Conservation (phyloP, 164 flowering plant species). For the Tetrastigma voinierianum region DNA sequence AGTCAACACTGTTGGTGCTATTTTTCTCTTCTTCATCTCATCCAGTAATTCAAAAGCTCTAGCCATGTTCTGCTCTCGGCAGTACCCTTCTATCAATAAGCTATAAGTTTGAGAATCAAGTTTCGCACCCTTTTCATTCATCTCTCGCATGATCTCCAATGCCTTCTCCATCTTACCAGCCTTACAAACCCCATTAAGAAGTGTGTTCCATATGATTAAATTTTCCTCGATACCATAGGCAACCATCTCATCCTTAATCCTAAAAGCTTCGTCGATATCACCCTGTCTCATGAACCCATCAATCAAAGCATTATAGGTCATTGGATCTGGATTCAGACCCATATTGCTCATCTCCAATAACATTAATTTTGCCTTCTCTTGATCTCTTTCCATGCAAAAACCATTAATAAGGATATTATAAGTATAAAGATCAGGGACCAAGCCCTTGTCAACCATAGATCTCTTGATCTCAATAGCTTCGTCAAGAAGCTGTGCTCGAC, state of each 20-base stretch:
- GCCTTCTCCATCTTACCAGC: constrained; percentile 53
- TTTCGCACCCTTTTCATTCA: constrained; percentile 37
- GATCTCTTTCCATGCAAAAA: constrained; percentile 14
- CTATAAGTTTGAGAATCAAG: constrained; percentile 49
- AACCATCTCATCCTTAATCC: constrained; percentile 54
- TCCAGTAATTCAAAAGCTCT: constrained; percentile 40
- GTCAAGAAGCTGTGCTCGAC: constrained; percentile 44
- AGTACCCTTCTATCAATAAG: constrained; percentile 57
- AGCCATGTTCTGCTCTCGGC: constrained; percentile 26
- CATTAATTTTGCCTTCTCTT: constrained; percentile 18
- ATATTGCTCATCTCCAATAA: constrained; percentile 15
- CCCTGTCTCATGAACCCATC: constrained; percentile 57
- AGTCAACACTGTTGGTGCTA: constrained; percentile 36
- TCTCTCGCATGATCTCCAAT: constrained; percentile 43
- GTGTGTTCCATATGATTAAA: constrained; percentile 39
- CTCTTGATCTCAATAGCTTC: constrained; percentile 27
- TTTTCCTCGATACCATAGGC: constrained; percentile 35
- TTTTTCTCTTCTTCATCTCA: constrained; percentile 55
- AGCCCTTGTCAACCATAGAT: constrained; percentile 48
- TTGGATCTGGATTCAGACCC: constrained; percentile 13
- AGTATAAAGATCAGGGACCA: constrained; percentile 24
- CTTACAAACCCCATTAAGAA: constrained; percentile 55
- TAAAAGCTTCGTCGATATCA: constrained; percentile 45
- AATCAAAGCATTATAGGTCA: constrained; percentile 19
- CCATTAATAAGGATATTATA: constrained; percentile 20